A percentile compares a stretch with the other conserved stretches of the same genome.
phyloP scores from a whole-genome alignment of 129 eudicot genomes.

The sunflower (Helianthus annuus) region HanXRQr2.0-SUNRISE NC_035433.2:5088929-5089428 shows the following conservation, averaged over 20 bases:
- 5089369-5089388: neutral
- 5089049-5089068: slow-evolving; percentile 21
- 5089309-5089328: neutral
- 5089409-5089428: neutral
- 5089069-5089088: slow-evolving; percentile 36
- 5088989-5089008: neutral
- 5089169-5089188: neutral
- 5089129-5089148: slow-evolving; percentile 33
- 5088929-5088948: neutral
- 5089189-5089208: neutral
- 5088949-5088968: neutral
- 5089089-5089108: slow-evolving; percentile 34
- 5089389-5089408: neutral
- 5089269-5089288: too few species aligned
- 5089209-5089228: neutral
- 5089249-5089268: neutral
- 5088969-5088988: neutral
- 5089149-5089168: slow-evolving; percentile 22
- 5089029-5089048: slow-evolving; percentile 1
- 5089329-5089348: neutral
- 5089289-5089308: too few species aligned
- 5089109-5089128: slow-evolving; percentile 29
- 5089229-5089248: neutral
- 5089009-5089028: slow-evolving; percentile 6
- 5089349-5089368: neutral